Percentiles rank a stretch among this genome's conserved stretches.
These are phyloP conservation scores for Macroventuria anomochaeta DNA, from an alignment of 2,329 filamentous ascomycete species.

Conservation along the genomic window DNA sequence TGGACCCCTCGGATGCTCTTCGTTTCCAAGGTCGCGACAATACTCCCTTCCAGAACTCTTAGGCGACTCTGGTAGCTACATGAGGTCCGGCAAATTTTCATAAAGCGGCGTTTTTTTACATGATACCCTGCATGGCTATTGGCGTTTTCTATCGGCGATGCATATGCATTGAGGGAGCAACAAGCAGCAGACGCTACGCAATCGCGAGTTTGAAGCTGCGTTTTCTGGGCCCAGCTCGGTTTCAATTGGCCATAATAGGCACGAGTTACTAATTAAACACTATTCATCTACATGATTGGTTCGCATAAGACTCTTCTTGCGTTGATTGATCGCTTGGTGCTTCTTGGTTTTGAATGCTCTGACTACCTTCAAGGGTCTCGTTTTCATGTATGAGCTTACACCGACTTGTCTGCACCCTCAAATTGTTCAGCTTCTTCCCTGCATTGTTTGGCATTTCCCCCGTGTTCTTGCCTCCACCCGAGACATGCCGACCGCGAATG, in stretches of 20 bases:
- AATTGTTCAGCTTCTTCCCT: too few species aligned
- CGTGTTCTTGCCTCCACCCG: too few species aligned
- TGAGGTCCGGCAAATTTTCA: slow-evolving; percentile 10
- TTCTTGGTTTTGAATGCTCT: too few species aligned
- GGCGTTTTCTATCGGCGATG: slow-evolving; percentile 2
- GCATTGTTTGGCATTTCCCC: too few species aligned
- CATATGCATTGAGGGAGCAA: not conserved
- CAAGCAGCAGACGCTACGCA: not conserved
- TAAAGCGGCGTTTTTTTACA: slow-evolving; percentile 18
- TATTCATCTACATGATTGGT: not conserved
- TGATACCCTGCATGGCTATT: slow-evolving; percentile 29
- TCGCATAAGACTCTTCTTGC: not conserved
- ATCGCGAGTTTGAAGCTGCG: not conserved
- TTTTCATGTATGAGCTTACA: too few species aligned
- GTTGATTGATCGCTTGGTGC: too few species aligned
- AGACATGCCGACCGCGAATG: too few species aligned
- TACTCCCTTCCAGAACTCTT: slow-evolving; percentile 34
- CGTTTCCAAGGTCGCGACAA: slow-evolving; percentile 39
- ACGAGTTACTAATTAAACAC: not conserved
- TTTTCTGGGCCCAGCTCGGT: not conserved
- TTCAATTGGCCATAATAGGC: not conserved
- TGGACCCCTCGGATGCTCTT: slow-evolving; percentile 38
- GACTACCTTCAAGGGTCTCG: too few species aligned
- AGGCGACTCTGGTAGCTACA: not conserved
- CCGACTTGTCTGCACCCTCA: too few species aligned